Evolutionary conservation across 164 flowering plant species (phyloP).

Genomic region (Stephania cephalantha): DNA sequence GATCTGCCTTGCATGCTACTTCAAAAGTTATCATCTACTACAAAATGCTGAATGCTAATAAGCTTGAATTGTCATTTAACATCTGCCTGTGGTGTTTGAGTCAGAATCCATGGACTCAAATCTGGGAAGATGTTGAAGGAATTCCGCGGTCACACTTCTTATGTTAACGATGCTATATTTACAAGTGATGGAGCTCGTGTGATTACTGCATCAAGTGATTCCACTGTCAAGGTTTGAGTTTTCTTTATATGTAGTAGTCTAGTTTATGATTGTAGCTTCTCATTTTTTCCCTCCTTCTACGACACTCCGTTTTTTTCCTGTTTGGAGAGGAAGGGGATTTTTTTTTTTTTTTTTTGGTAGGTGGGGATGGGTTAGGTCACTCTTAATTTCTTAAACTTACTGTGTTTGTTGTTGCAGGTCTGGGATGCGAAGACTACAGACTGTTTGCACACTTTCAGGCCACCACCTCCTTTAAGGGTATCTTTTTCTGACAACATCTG

Average conservation of each 20-base stretch:
- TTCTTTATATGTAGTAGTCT: not conserved
- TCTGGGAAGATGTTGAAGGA: constrained; percentile 94
- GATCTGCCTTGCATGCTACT: not conserved
- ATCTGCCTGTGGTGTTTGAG: constrained; percentile 17
- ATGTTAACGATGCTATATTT: constrained; percentile 91
- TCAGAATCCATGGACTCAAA: constrained; percentile 92
- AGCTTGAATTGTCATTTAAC: not conserved
- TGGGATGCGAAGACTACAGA: constrained; percentile 94
- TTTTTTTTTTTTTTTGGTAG: too few relatives aligned
- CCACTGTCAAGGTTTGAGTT: constrained; percentile 79
- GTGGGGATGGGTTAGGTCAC: too few relatives aligned
- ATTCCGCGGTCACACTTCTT: constrained; percentile 93
- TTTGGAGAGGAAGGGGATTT: too few relatives aligned
- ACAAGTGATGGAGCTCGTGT: constrained; percentile 86
- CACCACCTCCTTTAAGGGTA: constrained; percentile 97
- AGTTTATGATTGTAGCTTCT: not conserved
- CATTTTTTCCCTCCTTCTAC: not conserved
- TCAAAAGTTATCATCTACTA: not conserved
- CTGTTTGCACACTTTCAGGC: constrained; percentile 92
- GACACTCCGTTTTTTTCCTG: too few relatives aligned
- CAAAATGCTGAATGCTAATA: not conserved
- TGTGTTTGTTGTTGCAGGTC: constrained; percentile 47
- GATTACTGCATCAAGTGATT: constrained; percentile 98
- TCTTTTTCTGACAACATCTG: not conserved
- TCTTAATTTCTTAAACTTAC: not conserved